phyloP scores from a whole-genome alignment of 2,329 filamentous ascomycete genomes.

The Stachybotrys chlorohalonatus region DNA sequence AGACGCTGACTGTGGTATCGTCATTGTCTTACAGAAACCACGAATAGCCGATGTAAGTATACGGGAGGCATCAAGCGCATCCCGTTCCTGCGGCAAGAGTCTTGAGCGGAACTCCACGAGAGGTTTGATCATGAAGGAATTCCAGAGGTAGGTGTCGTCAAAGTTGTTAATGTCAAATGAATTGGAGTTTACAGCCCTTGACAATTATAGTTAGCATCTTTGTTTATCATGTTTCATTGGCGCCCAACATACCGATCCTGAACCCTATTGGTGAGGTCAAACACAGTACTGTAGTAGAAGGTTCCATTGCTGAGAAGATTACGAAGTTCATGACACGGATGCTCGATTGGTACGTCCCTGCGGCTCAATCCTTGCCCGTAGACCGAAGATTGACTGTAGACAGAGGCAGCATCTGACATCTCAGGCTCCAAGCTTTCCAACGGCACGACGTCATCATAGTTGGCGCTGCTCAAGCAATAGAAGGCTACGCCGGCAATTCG shows the following conservation, averaged over 20 bases:
- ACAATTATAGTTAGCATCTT: constrained; percentile 4
- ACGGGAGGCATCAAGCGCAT: constrained; percentile 73
- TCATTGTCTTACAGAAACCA: constrained; percentile 82
- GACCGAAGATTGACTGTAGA: constrained; percentile 33
- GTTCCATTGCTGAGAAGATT: constrained; percentile 89
- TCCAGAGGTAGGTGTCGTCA: constrained; percentile 91
- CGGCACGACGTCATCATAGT: constrained; percentile 70
- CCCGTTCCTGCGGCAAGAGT: constrained; percentile 64
- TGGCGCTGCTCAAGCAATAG: constrained; percentile 78
- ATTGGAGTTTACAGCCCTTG: constrained; percentile 61
- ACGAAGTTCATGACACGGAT: constrained; percentile 83
- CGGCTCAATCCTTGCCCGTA: constrained; percentile 43
- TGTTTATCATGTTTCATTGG: background rate
- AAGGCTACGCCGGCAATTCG: constrained; percentile 83
- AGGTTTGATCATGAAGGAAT: constrained; percentile 95
- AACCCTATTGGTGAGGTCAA: constrained; percentile 86
- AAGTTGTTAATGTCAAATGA: constrained; percentile 88
- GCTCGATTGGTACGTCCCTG: constrained; percentile 65
- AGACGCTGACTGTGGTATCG: constrained; percentile 67
- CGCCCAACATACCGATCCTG: constrained; percentile 61
- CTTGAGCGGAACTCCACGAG: constrained; percentile 82
- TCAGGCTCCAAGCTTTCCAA: constrained; percentile 44
- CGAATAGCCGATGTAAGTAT: constrained; percentile 91
- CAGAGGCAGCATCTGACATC: constrained; percentile 33
- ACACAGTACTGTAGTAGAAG: constrained; percentile 98